These are phyloP conservation scores for Apiotrichum porosum DNA, from an alignment of 1,284 basidiomycete species.

Conservation along the genomic window DNA sequence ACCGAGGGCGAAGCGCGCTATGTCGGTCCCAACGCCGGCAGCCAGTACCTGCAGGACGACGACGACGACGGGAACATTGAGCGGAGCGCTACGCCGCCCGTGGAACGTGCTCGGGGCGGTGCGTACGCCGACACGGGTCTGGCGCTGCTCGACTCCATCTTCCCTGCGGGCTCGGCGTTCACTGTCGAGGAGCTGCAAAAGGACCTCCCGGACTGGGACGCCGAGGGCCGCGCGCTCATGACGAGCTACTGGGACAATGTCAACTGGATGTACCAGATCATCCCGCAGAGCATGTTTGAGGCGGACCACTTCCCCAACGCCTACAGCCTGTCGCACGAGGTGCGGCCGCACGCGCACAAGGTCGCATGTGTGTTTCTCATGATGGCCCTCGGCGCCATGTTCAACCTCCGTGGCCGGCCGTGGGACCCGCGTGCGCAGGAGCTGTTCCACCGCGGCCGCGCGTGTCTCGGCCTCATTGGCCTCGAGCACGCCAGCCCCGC, in stretches of 20 bases:
- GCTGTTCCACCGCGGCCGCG: constrained; percentile 39
- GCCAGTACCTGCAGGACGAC: constrained; percentile 37
- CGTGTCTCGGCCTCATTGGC: constrained; percentile 38
- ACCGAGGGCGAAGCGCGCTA: constrained; percentile 35
- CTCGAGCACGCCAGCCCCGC: constrained; percentile 41
- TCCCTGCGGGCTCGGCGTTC: background rate
- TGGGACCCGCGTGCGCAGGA: constrained; percentile 40
- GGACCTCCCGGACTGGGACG: constrained; percentile 43
- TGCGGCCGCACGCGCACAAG: constrained; percentile 40
- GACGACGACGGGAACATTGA: constrained; percentile 16
- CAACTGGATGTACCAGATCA: constrained; percentile 46
- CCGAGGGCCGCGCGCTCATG: constrained; percentile 29
- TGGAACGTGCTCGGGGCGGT: background rate
- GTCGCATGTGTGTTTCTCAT: constrained; percentile 47
- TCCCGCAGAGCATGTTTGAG: constrained; percentile 41
- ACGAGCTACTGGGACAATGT: constrained; percentile 48
- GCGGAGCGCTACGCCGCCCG: background rate
- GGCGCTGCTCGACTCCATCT: background rate
- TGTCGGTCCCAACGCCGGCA: constrained; percentile 35
- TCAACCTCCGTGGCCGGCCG: constrained; percentile 39
- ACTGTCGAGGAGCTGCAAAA: constrained; percentile 27
- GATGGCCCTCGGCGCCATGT: constrained; percentile 47
- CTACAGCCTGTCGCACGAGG: constrained; percentile 24
- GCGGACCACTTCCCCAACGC: constrained; percentile 38
- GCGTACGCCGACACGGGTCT: constrained; percentile 1